Evolutionary conservation across 305 asterid genomes (phyloP).

Genomic region (Fraxinus nigra): DNA sequence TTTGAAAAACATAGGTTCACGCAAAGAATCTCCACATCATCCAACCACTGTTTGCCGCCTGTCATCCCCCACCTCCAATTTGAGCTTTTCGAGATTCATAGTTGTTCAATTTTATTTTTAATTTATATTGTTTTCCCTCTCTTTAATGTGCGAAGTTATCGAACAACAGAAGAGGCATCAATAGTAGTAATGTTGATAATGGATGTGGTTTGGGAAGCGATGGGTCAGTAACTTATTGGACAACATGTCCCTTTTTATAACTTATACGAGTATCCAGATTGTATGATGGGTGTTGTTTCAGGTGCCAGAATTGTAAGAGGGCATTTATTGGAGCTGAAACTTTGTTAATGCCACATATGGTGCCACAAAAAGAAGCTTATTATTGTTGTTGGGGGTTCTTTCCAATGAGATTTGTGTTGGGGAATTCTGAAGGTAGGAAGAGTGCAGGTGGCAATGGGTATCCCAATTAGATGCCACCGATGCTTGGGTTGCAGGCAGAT

Average conservation of each 20-base stretch:
- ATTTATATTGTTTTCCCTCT: neutral
- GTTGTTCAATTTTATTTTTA: neutral
- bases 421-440: constrained; percentile 26
- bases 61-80: neutral
- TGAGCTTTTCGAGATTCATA: neutral
- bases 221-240: constrained; percentile 49
- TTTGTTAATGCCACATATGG: constrained; percentile 62
- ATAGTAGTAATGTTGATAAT: constrained; percentile 17
- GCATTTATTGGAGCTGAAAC: constrained; percentile 71
- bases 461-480: constrained; percentile 81
- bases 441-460: constrained; percentile 27
- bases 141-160: neutral
- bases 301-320: constrained; percentile 67
- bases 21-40: neutral
- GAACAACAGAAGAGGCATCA: constrained; percentile 12
- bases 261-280: constrained; percentile 62
- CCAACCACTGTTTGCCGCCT: neutral
- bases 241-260: constrained; percentile 80
- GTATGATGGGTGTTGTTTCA: constrained; percentile 70
- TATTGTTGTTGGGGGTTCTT: constrained; percentile 92
- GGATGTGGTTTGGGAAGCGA: constrained; percentile 6
- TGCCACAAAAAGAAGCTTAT: constrained; percentile 77
- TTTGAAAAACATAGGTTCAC: neutral
- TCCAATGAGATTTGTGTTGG: constrained; percentile 68
- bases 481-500: constrained; percentile 34